Conservation (phyloP, 495 filamentous ascomycete genomes). For the Melanomma pulvis-pyrius region DNA sequence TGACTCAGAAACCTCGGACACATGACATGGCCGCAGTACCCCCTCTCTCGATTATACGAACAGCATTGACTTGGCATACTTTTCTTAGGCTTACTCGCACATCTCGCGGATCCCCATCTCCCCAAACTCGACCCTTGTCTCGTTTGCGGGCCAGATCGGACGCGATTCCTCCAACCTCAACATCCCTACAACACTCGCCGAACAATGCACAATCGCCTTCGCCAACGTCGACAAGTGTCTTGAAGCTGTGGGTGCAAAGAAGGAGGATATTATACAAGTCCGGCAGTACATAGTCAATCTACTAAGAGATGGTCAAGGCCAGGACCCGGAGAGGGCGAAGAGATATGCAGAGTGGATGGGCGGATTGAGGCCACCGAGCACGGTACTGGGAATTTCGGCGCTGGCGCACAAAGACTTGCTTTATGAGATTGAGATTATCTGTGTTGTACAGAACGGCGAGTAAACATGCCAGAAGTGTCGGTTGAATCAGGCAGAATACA, state of each 20-base stretch:
- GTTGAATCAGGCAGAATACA: no score
- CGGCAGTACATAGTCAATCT: slow-evolving; percentile 2
- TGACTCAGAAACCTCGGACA: no score
- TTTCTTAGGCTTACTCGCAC: not conserved
- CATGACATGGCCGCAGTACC: no score
- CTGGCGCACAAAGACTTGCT: not conserved
- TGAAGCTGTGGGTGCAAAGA: not conserved
- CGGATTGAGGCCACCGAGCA: not conserved
- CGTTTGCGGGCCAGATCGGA: slow-evolving; percentile 3
- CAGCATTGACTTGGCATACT: no score
- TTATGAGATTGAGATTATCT: not conserved
- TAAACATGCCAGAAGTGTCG: no score
- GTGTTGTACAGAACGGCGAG: not conserved
- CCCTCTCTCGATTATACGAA: no score
- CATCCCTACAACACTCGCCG: not conserved
- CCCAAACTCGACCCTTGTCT: not conserved
- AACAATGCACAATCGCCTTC: not conserved
- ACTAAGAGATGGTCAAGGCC: not conserved
- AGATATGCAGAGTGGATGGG: slow-evolving; percentile 1
- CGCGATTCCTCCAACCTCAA: not conserved
- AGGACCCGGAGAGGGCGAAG: not conserved
- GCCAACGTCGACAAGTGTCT: slow-evolving; percentile 8
- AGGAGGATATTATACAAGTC: slow-evolving; percentile 9
- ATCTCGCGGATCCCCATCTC: slow-evolving; percentile 1
- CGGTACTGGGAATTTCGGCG: not conserved